phyloP scores from a whole-genome alignment of 176 grass and related monocot species.

The Elaeis guineensis region DNA sequence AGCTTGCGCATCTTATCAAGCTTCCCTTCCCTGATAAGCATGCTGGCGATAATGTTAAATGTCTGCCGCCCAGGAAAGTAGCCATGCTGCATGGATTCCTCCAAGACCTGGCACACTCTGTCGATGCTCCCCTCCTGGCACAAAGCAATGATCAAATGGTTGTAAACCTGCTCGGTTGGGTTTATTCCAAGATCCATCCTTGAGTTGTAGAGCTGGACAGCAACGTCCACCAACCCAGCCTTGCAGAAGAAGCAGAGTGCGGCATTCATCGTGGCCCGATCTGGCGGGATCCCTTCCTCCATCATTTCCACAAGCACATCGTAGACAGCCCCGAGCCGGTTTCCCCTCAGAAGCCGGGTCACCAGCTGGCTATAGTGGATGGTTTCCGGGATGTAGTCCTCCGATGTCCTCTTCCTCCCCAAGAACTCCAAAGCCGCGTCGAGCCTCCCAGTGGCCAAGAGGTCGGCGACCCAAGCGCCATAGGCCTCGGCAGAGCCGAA shows the following conservation, averaged over 20 bases:
- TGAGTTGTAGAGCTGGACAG: conserved; percentile 58
- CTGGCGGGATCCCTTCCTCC: conserved; percentile 77
- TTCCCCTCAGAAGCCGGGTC: conserved; percentile 39
- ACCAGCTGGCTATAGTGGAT: conserved; percentile 45
- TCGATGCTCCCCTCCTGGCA: conserved; percentile 51
- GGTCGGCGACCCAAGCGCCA: conserved; percentile 42
- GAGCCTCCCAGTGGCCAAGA: conserved; percentile 39
- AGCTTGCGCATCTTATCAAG: conserved; percentile 60
- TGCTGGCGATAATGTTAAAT: conserved; percentile 59
- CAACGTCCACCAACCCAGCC: conserved; percentile 84
- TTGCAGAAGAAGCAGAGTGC: conserved; percentile 94
- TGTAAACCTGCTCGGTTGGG: conserved; percentile 49
- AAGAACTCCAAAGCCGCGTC: conserved; percentile 57
- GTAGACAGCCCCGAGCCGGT: conserved; percentile 56
- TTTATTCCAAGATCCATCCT: conserved; percentile 67
- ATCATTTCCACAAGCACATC: conserved; percentile 89
- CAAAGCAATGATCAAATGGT: conserved; percentile 61
- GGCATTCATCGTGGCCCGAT: conserved; percentile 58
- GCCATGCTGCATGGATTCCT: conserved; percentile 54
- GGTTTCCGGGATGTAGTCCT: conserved; percentile 59
- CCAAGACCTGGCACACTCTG: conserved; percentile 50
- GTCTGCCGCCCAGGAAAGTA: conserved; percentile 60
- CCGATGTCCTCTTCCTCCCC: conserved; percentile 50
- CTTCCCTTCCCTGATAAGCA: conserved; percentile 67
- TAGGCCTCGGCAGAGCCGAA: conserved; percentile 59